Base-by-base conservation (phyloP, 2,329 filamentous ascomycete species). In the Clonostachys rhizophaga region DNA sequence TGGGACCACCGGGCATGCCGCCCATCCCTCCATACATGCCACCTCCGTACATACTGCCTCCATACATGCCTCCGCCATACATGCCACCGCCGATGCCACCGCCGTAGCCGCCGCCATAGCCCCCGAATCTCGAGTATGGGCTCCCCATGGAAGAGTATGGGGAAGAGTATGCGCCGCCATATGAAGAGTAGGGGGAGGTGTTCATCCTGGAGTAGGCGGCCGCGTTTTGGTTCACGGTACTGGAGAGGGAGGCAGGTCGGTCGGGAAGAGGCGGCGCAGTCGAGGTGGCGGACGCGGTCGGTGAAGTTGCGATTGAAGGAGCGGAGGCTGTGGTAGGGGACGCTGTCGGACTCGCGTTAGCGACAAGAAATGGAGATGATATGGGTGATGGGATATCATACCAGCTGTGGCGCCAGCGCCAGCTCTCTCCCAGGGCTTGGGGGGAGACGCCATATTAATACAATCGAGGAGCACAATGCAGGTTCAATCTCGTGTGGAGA, bases 341-440 rank as follows among this genome's bases (percentile, higher is more conserved):
- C 44, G 44, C 50, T 55, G 43, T 44, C 18, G 18, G 34, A 40
- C 9, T 30, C 24, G 24, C 24, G 24, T 30, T 30, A 30, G 24
- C 24, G 9, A 30, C 24, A 10, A 30, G 24, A 30, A 10, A 10
- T 6, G 24, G 24, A 9, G 24, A 30, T 30, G 6, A 30, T 9
- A 30, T 10, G 24, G 24, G 24, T 30, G 24, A 30, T 30, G 24
- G 24, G 24, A 30, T 30, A 30, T 10, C 24, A 30, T 30, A 30
- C 24, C 24, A 30, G 24, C 24, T 30, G 24, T 30, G 24, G 24
- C 24, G 24, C 61, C 62, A 52, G 81, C 79, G 68, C 86, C 87
- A 55, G 85, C 79, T 67, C 86, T 82, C 72, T 99, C 94, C 94
- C 94, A 99, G 42, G 94, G 94, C 72, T 99, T 99, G 47, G 94